A percentile compares a stretch with the other conserved stretches of the same genome.
Evolutionary conservation across 768 basidiomycete species (phyloP).

Genomic region (Daedaleopsis nitida): DNA sequence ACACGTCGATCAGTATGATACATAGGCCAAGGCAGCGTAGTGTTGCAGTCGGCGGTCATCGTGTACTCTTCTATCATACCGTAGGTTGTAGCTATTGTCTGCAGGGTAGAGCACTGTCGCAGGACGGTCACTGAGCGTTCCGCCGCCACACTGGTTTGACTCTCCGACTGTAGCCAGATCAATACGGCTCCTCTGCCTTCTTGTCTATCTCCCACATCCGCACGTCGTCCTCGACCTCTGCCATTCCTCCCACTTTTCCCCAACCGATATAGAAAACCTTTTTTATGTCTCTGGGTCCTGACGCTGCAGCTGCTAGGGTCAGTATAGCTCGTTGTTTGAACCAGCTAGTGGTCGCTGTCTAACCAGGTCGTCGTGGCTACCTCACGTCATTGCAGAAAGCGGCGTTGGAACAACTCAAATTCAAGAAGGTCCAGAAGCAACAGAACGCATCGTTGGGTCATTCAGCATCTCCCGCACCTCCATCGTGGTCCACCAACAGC

Average conservation of each 20-base stretch:
- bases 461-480: constrained; percentile 24
- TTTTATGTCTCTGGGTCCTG: constrained; percentile 49
- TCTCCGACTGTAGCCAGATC: constrained; percentile 31
- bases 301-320: constrained; percentile 53
- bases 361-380: constrained; percentile 15
- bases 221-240: constrained; percentile 9
- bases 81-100: background rate
- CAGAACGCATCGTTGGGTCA: constrained; percentile 22
- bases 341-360: constrained; percentile 20
- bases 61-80: background rate
- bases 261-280: constrained; percentile 1
- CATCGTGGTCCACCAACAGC: constrained; percentile 20
- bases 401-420: constrained; percentile 47
- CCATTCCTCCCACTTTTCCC: background rate
- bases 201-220: constrained; percentile 21
- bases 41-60: too few relatives aligned
- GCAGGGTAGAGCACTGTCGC: constrained; percentile 1
- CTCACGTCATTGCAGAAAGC: constrained; percentile 37
- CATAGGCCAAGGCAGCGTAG: too few relatives aligned
- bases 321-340: constrained; percentile 32
- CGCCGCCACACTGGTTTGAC: constrained; percentile 37
- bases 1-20: too few relatives aligned
- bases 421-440: constrained; percentile 44
- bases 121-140: constrained; percentile 15
- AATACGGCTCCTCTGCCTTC: constrained; percentile 22